A percentile compares a stretch with the other conserved stretches of the same genome.
Conservation (phyloP, 1,139 yeast genomes). For the Trichomonascaceae sp. region DNA sequence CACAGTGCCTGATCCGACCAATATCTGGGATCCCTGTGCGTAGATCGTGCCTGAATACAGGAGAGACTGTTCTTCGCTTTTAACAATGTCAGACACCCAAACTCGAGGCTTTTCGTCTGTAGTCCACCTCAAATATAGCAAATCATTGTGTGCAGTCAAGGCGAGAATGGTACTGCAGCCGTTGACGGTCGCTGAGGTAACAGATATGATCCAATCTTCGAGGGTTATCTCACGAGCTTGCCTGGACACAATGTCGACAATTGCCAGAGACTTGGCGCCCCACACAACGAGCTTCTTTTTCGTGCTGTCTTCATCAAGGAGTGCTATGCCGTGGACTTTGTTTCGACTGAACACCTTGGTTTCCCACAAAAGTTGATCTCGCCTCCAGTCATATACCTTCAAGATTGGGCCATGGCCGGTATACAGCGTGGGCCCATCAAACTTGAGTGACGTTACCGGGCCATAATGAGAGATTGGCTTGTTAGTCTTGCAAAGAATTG, state of each 20-base stretch:
- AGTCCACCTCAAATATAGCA: constrained; percentile 30
- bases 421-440: constrained; percentile 31
- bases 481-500: no score
- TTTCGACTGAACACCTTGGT: constrained; percentile 48
- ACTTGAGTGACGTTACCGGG: constrained; percentile 56
- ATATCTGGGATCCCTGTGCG: constrained; percentile 25
- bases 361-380: constrained; percentile 30
- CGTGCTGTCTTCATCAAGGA: constrained; percentile 11
- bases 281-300: constrained; percentile 34
- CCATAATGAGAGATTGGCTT: constrained; percentile 40
- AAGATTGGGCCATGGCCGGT: constrained; percentile 68
- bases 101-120: constrained; percentile 27
- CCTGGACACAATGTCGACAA: constrained; percentile 20
- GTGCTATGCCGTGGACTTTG: constrained; percentile 63
- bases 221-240: constrained; percentile 16
- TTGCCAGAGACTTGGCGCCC: constrained; percentile 62
- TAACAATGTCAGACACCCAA: constrained; percentile 33
- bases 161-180: constrained; percentile 12
- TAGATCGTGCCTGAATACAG: constrained; percentile 74
- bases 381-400: constrained; percentile 37
- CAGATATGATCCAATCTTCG: constrained; percentile 68
- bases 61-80: constrained; percentile 59
- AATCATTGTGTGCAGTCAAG: constrained; percentile 63
- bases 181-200: constrained; percentile 31
- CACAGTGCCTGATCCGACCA: constrained; percentile 82